phyloP scores from a whole-genome alignment of 768 basidiomycete species.

The Mycena vitilis region DNA sequence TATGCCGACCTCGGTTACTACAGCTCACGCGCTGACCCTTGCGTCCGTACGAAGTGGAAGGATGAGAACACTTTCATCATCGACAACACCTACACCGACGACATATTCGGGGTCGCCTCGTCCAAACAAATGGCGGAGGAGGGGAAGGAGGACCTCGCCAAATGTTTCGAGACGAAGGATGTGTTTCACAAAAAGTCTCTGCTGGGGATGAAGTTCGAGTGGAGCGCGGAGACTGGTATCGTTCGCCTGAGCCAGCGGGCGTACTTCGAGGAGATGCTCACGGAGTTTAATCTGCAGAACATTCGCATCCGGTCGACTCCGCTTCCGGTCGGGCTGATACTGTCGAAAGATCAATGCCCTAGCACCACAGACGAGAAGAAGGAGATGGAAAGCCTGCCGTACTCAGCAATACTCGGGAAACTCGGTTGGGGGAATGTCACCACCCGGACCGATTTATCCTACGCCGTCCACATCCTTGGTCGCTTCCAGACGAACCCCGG shows the following conservation, averaged over 20 bases:
- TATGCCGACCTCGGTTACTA: slow-evolving; percentile 1
- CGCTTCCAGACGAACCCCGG: slow-evolving; percentile 1
- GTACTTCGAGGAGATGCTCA: slow-evolving; percentile 7
- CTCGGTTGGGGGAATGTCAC: neutral
- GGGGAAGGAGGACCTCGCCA: neutral
- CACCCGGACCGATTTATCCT: slow-evolving; percentile 2
- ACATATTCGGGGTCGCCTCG: neutral
- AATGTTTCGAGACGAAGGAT: slow-evolving; percentile 1
- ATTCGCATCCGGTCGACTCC: neutral
- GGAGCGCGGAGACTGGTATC: neutral
- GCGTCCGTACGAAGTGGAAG: slow-evolving; percentile 4
- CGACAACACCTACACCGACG: neutral
- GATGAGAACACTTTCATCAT: neutral
- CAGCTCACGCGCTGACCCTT: slow-evolving; percentile 4
- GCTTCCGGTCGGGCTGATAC: neutral
- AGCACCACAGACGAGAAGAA: neutral
- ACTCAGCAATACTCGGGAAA: neutral
- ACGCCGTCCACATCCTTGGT: neutral
- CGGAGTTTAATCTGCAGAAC: slow-evolving; percentile 1
- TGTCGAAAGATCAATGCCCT: neutral
- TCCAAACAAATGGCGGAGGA: neutral
- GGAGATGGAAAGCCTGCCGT: neutral
- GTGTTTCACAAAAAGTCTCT: neutral
- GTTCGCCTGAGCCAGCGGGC: slow-evolving; percentile 7
- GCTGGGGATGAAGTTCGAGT: neutral